A percentile compares a stretch with the other conserved stretches of the same genome.
Evolutionary conservation across 805 yeast genomes (phyloP).

Genomic region (Kazachstania viticola): DNA sequence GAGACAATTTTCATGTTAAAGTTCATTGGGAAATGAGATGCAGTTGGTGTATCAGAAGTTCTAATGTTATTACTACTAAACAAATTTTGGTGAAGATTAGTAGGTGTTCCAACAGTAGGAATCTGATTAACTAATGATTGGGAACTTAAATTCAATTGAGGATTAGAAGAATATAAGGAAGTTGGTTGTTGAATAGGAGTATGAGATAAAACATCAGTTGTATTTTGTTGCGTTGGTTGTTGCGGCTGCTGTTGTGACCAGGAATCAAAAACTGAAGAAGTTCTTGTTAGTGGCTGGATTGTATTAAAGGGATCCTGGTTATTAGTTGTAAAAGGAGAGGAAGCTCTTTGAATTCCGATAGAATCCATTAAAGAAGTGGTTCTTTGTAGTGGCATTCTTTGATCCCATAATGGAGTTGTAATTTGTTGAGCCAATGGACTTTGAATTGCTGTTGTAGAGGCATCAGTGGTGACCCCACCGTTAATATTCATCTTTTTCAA

Average conservation of each 20-base stretch:
- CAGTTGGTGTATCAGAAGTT: background rate
- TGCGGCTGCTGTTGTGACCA: too few species aligned
- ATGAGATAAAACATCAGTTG: background rate
- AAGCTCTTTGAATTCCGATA: constrained; percentile 16
- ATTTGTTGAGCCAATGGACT: too few species aligned
- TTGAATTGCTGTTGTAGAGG: too few species aligned
- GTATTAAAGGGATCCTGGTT: constrained; percentile 1
- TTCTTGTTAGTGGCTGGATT: background rate
- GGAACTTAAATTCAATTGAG: background rate
- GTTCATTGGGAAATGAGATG: constrained; percentile 1
- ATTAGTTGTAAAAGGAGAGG: constrained; percentile 11
- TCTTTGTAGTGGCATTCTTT: constrained; percentile 8
- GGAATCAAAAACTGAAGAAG: background rate
- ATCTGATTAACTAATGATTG: background rate
- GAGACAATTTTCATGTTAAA: constrained; percentile 22
- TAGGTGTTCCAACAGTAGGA: background rate
- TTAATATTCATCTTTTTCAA: too few species aligned
- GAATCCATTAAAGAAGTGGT: constrained; percentile 18
- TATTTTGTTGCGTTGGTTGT: background rate
- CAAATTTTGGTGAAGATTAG: background rate
- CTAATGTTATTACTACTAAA: background rate
- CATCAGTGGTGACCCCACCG: too few species aligned
- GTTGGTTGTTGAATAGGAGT: background rate
- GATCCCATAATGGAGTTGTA: too few species aligned
- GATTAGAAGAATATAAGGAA: background rate